phyloP scores from a whole-genome alignment of 768 basidiomycete genomes.

The Suillus tomentosus region DNA sequence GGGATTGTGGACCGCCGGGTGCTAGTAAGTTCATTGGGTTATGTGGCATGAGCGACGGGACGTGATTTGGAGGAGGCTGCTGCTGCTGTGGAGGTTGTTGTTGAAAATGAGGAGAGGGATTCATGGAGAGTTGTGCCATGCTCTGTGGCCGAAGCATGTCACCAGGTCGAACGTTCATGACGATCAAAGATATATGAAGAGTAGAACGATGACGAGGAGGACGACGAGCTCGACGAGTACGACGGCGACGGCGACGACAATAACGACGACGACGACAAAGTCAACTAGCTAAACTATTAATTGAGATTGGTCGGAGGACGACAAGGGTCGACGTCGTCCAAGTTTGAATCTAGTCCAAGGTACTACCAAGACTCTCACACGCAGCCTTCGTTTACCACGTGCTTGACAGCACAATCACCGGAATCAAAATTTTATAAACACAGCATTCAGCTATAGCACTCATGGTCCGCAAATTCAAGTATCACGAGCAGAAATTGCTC shows the following conservation, averaged over 20 bases:
- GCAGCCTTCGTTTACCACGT: slow-evolving; percentile 34
- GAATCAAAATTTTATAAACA: slow-evolving; percentile 6
- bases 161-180: slow-evolving; percentile 52
- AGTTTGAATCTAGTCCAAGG: slow-evolving; percentile 17
- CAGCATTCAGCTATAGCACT: neutral
- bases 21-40: slow-evolving; percentile 43
- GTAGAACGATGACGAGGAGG: slow-evolving; percentile 4
- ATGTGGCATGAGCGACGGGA: slow-evolving; percentile 37
- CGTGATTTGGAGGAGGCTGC: slow-evolving; percentile 32
- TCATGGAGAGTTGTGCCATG: slow-evolving; percentile 40
- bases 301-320: slow-evolving; percentile 4
- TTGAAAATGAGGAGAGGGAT: slow-evolving; percentile 38
- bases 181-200: slow-evolving; percentile 16
- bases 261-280: neutral
- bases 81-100: slow-evolving; percentile 38
- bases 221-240: neutral
- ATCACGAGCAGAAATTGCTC: slow-evolving; percentile 93
- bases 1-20: slow-evolving; percentile 26
- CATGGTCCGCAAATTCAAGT: slow-evolving; percentile 93
- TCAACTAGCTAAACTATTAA: slow-evolving; percentile 3
- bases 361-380: slow-evolving; percentile 17
- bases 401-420: slow-evolving; percentile 15
- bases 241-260: neutral
- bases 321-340: slow-evolving; percentile 10
- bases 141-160: slow-evolving; percentile 50